Evolutionary conservation across 352 stramenopile species (phyloP).

Genomic region (Peronospora tabacina): DNA sequence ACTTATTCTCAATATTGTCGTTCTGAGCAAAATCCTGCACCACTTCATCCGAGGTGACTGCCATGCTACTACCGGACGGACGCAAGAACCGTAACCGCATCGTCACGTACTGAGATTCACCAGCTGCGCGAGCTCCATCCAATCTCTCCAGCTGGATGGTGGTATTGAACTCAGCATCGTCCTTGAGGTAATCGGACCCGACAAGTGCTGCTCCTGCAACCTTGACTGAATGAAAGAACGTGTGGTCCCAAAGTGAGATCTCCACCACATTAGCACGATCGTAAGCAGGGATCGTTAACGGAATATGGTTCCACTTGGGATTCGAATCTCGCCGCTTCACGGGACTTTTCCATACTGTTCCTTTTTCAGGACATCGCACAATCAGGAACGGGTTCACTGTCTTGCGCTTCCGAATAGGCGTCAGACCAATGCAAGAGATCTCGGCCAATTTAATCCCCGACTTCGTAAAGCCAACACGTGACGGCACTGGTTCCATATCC

Average conservation of each 20-base stretch:
- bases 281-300: constrained; percentile 33
- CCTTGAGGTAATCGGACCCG: constrained; percentile 37
- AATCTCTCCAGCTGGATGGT: constrained; percentile 46
- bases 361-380: constrained; percentile 27
- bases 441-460: constrained; percentile 22
- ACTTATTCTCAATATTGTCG: constrained; percentile 7
- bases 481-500: constrained; percentile 15
- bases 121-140: constrained; percentile 21
- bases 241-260: constrained; percentile 62
- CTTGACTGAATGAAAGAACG: constrained; percentile 51
- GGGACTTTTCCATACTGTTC: constrained; percentile 39
- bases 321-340: constrained; percentile 34
- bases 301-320: constrained; percentile 37
- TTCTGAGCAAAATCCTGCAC: constrained; percentile 9
- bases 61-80: constrained; percentile 12
- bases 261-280: constrained; percentile 34
- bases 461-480: constrained; percentile 3
- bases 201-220: constrained; percentile 43
- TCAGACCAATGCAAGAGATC: constrained; percentile 35
- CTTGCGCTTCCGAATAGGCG: constrained; percentile 47
- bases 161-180: constrained; percentile 30
- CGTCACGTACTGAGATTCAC: constrained; percentile 32
- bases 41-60: constrained; percentile 21
- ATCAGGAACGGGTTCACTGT: constrained; percentile 51
- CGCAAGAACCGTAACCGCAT: constrained; percentile 32